Evolutionary conservation across 345 rosid genomes (phyloP), one percentile per base, ranked within the genome.

Genomic region (Citrus glauca): DNA sequence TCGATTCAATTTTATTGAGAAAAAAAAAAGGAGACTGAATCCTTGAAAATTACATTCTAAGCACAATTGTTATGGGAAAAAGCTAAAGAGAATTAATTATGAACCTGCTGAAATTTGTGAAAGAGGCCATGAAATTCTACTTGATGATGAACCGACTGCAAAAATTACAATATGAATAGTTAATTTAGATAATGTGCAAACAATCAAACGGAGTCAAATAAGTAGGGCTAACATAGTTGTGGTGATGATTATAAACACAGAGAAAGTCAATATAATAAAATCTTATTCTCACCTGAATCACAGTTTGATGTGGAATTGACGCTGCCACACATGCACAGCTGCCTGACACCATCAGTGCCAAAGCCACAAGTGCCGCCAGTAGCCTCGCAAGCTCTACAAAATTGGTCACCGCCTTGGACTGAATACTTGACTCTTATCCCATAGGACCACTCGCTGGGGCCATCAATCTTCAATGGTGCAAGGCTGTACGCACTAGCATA

Each of bases 351-450:
- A 11, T 92, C 92, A 17, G 77, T 60, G 14, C 88, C 91, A 35
- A 88, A 92, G 13, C 97, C 99, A 76, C 98, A 93, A 8, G 91
- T 85, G 61, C 98, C 98, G 1, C 94, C 91, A 2, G 97, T 93
- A 10, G 94, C 98, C 82, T 90, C 92, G 73, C 98, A 93, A 19
- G 93, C 96, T 11, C 93, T 80, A 70, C 96, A 92, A 60, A 93
- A 90, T 77, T 88, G 87, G 7, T 90, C 93, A 14, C 84, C 88
- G 22, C 90, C 94, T 76, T 90, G 92, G 25, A 92, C 92, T 5
- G 93, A 90, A 66, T 93, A 95, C 81, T 86, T 92, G 1, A 90
- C 93, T 4, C 94, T 89, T 7, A 93, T 95, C 72, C 96, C 98
- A 24, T 90, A 93, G 4, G 94, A 77, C 98, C 98, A 93, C 48